Conservation (phyloP, 768 basidiomycete genomes). For the Pleurotus platypus region DNA sequence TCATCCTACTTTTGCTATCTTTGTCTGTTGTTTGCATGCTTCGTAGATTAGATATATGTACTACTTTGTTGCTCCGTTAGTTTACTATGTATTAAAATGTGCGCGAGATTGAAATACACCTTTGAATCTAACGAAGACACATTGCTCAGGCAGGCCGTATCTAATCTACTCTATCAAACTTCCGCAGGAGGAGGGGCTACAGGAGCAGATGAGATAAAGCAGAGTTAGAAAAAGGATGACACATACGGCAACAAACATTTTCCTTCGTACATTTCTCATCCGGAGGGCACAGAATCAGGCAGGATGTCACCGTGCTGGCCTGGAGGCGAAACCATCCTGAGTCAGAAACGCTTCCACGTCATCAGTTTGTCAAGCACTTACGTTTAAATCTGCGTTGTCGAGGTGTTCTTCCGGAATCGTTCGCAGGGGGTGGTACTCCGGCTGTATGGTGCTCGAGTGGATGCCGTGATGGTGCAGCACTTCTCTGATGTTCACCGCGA, state of each 20-base stretch:
- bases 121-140: too few relatives aligned
- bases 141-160: too few relatives aligned
- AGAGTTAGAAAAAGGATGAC: neutral
- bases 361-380: neutral
- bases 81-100: too few relatives aligned
- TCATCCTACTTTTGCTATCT: too few relatives aligned
- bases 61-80: too few relatives aligned
- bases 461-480: conserved; percentile 88
- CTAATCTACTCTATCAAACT: conserved; percentile 8
- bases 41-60: too few relatives aligned
- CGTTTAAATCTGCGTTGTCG: conserved; percentile 33
- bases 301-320: conserved; percentile 52
- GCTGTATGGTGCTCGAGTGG: conserved; percentile 93
- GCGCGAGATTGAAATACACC: too few relatives aligned
- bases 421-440: conserved; percentile 59
- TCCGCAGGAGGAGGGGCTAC: conserved; percentile 12
- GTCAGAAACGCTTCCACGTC: too few relatives aligned
- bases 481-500: conserved; percentile 80
- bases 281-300: conserved; percentile 71
- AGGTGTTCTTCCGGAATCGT: conserved; percentile 42
- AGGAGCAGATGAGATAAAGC: neutral
- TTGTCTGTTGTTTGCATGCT: too few relatives aligned
- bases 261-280: conserved; percentile 66
- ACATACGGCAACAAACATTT: conserved; percentile 81
- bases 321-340: conserved; percentile 15